These are phyloP conservation scores for Huntiella omanensis DNA, from an alignment of 2,329 filamentous ascomycete species.

Conservation along the genomic window DNA sequence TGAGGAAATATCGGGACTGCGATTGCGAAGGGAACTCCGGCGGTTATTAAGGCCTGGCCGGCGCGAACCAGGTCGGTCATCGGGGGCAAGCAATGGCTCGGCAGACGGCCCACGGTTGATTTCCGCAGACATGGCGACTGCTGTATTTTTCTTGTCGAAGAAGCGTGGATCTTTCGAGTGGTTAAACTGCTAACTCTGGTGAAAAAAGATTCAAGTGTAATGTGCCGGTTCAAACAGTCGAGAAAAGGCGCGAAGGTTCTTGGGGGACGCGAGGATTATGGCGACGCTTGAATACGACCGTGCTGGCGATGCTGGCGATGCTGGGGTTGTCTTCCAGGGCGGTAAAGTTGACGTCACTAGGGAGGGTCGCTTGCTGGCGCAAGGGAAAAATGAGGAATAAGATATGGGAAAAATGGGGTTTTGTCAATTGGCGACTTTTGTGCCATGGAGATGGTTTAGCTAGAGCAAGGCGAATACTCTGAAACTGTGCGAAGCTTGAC, in stretches of 20 bases:
- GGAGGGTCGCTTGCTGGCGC: not conserved
- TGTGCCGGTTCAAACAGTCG: too few species aligned
- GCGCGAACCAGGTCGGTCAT: not conserved
- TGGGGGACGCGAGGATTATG: too few species aligned
- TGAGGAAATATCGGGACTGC: constrained; percentile 39
- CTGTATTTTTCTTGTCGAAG: not conserved
- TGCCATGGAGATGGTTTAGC: too few species aligned
- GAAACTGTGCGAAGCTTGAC: too few species aligned
- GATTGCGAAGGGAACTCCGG: constrained; percentile 50
- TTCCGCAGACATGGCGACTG: not conserved
- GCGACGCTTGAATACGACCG: too few species aligned
- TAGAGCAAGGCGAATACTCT: too few species aligned
- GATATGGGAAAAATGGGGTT: not conserved
- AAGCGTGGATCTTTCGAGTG: too few species aligned
- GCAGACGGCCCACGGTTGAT: constrained; percentile 5
- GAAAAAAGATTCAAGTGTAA: too few species aligned
- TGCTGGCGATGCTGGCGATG: not conserved
- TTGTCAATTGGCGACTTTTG: not conserved
- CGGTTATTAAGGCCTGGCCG: constrained; percentile 7
- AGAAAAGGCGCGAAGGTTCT: too few species aligned
- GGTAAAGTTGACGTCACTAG: constrained; percentile 1
- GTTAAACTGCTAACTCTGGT: too few species aligned
- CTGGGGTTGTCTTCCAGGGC: not conserved
- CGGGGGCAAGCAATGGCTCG: constrained; percentile 6
- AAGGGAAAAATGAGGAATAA: not conserved